Evolutionary conservation across 495 filamentous ascomycete genomes (phyloP), one percentile per base, ranked within the genome.

Genomic region (Viridothelium virens): DNA sequence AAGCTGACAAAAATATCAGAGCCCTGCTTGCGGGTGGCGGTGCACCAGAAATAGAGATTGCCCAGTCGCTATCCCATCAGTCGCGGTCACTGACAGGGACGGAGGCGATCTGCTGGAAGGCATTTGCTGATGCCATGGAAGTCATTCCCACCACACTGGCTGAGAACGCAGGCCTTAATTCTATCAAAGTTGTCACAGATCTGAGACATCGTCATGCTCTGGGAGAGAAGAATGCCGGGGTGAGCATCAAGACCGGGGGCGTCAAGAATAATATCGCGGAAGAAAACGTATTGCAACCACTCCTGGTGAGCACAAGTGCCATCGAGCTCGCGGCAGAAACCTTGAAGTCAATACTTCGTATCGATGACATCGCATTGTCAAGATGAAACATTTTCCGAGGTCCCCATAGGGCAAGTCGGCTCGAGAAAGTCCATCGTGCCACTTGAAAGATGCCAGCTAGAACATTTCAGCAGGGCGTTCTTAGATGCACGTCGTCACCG

Each of bases 161-260:
- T 2, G 94, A 98, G 81, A 98, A 98, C 70, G 94, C 94, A 0
- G 94, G 94, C 41, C 82, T 98, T 65, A 97, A 97, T 81, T 90
- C 88, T 73, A 97, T 98, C 82, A 95, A 92, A 78, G 95, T 98
- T 16, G 94, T 98, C n/a, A 98, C 94, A 44, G 95, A 96, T 67
- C 79, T 98, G 76, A 84, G 95, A 72, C 91, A 96, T 78, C 84
- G 91, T 70, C 94, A 98, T 76, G 94, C 91, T 67, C 86, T 89
- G 75, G 95, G 93, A 62, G 91, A 97, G 84, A 88, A 88, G 81
- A 95, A 96, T 70, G 93, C 94, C 18, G 94, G 94, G 65, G 91
- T 98, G 33, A 96, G 91, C 77, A 97, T 98, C 79, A 91, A 94
- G 83, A 91, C 88, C 74, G 93, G 95, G 9, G 94, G 95, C 63